Evolutionary conservation across 495 filamentous ascomycete genomes (phyloP).

Genomic region (Durotheca rogersii): DNA sequence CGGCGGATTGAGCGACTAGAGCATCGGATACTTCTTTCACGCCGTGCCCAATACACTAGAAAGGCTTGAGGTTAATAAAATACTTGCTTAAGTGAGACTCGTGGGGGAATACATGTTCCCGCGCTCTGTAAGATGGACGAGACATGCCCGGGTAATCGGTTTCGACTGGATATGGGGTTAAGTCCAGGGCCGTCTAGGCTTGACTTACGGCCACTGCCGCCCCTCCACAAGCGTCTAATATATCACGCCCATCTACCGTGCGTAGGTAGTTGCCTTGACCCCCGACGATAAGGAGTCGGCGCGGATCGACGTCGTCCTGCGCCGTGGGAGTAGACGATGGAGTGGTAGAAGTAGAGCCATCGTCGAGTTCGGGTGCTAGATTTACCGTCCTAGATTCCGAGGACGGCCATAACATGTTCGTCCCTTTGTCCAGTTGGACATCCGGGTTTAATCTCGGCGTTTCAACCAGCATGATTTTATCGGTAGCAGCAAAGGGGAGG

Average conservation of each 20-base stretch:
- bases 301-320: neutral
- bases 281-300: constrained; percentile 20
- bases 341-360: constrained; percentile 1
- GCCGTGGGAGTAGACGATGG: neutral
- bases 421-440: constrained; percentile 1
- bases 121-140: neutral
- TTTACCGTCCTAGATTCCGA: constrained; percentile 1
- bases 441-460: constrained; percentile 4
- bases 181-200: neutral
- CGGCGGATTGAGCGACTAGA: constrained; percentile 34
- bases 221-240: constrained; percentile 63
- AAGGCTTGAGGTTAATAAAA: constrained; percentile 1
- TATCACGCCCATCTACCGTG: constrained; percentile 59
- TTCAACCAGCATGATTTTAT: constrained; percentile 10
- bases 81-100: neutral
- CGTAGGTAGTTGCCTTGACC: constrained; percentile 42
- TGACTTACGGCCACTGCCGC: constrained; percentile 49
- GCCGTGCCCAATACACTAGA: constrained; percentile 49
- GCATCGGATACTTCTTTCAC: constrained; percentile 43
- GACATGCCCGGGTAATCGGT: neutral
- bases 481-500: neutral
- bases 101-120: neutral
- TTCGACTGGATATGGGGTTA: neutral
- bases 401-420: neutral
- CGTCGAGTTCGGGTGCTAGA: neutral